Evolutionary conservation across 805 yeast species (phyloP), one percentile per base, ranked within the genome.

Genomic region (Starmerella apis): DNA sequence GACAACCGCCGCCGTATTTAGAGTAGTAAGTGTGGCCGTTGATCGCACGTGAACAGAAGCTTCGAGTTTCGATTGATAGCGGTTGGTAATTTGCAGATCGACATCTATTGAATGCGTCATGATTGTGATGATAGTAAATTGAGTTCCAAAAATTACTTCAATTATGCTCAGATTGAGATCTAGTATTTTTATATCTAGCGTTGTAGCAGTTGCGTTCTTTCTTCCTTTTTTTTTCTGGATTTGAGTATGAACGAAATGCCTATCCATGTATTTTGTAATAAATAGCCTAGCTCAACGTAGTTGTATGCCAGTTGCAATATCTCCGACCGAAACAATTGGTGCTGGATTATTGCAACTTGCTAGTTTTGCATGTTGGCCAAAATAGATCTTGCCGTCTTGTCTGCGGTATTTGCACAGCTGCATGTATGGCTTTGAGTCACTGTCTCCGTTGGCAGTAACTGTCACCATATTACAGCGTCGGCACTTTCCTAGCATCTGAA

Each of bases 381-480:
- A 72, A 44, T 63, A 67, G 5, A 72, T 60, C 43, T 63, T 68
- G 1, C 74, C 73, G 8, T 63, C 56, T 5, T 55, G 42, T 46
- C 68, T 67, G 23, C 76, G 59, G 24, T 49, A 56, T 50, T 62
- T 61, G 8, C 68, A 62, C 19, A 72, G 56, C 23, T 63, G 62
- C 46, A 62, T 57, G 49, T 63, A 70, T 11, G 72, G 66, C 10
- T 55, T 55, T 5, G 62, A 48, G 51, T 68, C 68, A 23, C 61
- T 48, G 18, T 53, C 51, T 1, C 75, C 76, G 6, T 58, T 59
- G 13, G 57, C 56, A 20, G 70, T 66, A 11, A 71, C 66, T 2
- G 73, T 67, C n/a, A 72, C 65, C 75, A 72, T 71, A 46, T 68
- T 69, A 53, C 76, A 72, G 35, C 76, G 56, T 20, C 68, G 64